phyloP scores from a whole-genome alignment of 1,139 yeast genomes.

The Kodamaea arcana region DNA sequence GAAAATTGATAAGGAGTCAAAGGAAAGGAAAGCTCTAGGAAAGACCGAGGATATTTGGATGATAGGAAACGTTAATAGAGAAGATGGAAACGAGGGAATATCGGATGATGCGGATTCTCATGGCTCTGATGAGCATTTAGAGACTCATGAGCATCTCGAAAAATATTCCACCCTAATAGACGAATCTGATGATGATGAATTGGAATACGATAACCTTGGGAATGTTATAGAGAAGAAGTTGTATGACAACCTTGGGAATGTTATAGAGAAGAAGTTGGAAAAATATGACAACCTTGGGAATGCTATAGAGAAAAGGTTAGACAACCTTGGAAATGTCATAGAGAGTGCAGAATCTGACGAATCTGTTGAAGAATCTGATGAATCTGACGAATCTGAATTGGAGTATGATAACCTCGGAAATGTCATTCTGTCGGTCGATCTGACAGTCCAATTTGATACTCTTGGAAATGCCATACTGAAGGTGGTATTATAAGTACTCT shows the following conservation, averaged over 20 bases:
- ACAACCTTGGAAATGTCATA: constrained; percentile 9
- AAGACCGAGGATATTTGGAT: constrained; percentile 68
- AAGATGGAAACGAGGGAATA: constrained; percentile 10
- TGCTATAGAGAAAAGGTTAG: constrained; percentile 6
- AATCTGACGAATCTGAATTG: constrained; percentile 4
- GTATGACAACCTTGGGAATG: constrained; percentile 9
- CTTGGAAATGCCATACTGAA: constrained; percentile 11
- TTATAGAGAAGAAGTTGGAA: constrained; percentile 3
- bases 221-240: constrained; percentile 12
- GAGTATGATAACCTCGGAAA: constrained; percentile 16
- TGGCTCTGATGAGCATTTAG: too few relatives aligned
- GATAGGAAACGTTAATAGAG: constrained; percentile 70
- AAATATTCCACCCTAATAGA: too few relatives aligned
- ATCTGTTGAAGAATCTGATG: neutral
- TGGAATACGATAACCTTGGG: constrained; percentile 14
- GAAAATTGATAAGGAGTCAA: constrained; percentile 62
- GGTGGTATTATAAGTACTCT: neutral
- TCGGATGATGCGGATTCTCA: too few relatives aligned
- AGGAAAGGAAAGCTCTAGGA: constrained; percentile 53
- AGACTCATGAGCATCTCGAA: too few relatives aligned
- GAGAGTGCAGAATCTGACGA: neutral
- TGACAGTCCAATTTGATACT: constrained; percentile 11
- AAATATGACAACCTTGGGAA: constrained; percentile 10
- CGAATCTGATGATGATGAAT: constrained; percentile 9
- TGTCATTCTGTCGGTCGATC: constrained; percentile 7